These are phyloP conservation scores for Penicillium aurantiogriseum DNA, from an alignment of 2,329 filamentous ascomycete genomes.

Conservation along the genomic window DNA sequence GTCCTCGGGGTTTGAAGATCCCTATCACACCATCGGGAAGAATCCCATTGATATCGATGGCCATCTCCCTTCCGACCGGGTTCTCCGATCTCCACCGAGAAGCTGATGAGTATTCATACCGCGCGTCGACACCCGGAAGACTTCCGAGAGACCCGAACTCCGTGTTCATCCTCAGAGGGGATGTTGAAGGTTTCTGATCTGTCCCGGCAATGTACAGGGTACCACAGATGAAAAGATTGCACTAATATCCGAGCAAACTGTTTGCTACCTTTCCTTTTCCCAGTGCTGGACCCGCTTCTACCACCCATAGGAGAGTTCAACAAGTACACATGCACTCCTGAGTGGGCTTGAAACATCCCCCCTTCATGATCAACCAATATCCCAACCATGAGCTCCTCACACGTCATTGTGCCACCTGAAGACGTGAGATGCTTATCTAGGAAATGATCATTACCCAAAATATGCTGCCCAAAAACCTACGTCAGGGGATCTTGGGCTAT, in stretches of 20 bases:
- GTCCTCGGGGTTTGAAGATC: not conserved
- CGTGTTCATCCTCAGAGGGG: not conserved
- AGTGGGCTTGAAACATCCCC: not conserved
- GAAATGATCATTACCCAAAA: not conserved
- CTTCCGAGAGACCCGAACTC: not conserved
- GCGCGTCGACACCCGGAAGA: not conserved
- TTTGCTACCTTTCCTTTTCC: not conserved
- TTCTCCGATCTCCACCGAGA: not conserved
- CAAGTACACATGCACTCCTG: conserved; percentile 2
- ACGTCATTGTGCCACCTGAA: conserved; percentile 23
- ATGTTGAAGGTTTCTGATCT: not conserved
- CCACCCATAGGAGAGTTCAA: not conserved
- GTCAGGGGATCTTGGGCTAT: not conserved
- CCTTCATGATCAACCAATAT: conserved; percentile 16
- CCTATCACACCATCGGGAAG: not conserved
- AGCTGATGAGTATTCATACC: not conserved
- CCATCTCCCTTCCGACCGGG: not conserved
- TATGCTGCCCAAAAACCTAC: conserved; percentile 3
- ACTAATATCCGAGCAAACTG: not conserved
- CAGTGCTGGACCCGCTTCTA: not conserved
- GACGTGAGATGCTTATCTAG: not conserved
- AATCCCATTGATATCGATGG: not conserved
- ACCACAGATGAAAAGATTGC: not conserved
- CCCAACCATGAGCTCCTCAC: conserved; percentile 9
- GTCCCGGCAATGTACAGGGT: conserved; percentile 3